Evolutionary conservation across 768 basidiomycete genomes (phyloP).

Genomic region (Crepidotus variabilis): DNA sequence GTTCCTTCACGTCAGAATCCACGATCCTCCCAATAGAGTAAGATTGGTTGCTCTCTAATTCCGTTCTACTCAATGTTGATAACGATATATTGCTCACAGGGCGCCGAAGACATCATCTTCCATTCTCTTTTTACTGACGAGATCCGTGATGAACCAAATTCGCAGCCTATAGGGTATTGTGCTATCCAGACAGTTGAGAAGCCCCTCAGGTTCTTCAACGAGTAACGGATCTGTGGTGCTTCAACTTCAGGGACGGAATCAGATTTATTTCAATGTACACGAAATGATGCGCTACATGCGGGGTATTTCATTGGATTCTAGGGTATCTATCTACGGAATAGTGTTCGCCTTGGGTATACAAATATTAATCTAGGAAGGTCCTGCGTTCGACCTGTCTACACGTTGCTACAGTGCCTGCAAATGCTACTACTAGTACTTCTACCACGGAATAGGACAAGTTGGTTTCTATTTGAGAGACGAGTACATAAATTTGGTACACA

Average conservation of each 20-base stretch:
- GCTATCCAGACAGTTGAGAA: constrained; percentile 59
- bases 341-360: too few species aligned
- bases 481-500: background rate
- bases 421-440: background rate
- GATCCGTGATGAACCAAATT: constrained; percentile 40
- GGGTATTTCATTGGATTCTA: too few species aligned
- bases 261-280: constrained; percentile 13
- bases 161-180: constrained; percentile 52
- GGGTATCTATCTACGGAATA: too few species aligned
- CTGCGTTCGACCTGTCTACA: background rate
- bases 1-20: constrained; percentile 72
- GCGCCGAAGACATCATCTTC: constrained; percentile 60
- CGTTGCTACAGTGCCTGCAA: background rate
- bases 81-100: constrained; percentile 33
- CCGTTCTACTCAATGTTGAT: background rate
- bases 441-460: background rate
- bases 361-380: too few species aligned
- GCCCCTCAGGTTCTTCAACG: constrained; percentile 69
- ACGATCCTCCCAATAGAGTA: constrained; percentile 72
- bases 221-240: constrained; percentile 31
- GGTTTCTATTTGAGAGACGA: background rate
- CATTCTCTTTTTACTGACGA: constrained; percentile 72
- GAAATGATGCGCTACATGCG: background rate
- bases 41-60: constrained; percentile 17
- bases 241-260: constrained; percentile 10